These are phyloP conservation scores for Fonsecaea nubica DNA, from an alignment of 2,329 filamentous ascomycete genomes.

Conservation along the genomic window DNA sequence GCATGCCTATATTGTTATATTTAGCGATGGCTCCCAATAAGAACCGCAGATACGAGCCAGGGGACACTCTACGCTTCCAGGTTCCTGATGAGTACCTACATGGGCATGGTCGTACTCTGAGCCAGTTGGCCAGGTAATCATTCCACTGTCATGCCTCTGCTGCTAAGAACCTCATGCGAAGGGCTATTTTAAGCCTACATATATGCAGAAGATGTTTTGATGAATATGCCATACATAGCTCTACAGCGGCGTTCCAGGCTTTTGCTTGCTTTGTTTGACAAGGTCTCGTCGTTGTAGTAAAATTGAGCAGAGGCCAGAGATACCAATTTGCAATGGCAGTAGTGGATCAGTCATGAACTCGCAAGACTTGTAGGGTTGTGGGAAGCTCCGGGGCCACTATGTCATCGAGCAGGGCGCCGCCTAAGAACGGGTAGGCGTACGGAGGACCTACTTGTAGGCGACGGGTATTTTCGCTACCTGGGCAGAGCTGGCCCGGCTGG, in stretches of 20 bases:
- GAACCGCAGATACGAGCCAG: background rate
- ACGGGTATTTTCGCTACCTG: constrained; percentile 3
- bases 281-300: background rate
- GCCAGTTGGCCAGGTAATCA: background rate
- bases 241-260: background rate
- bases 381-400: background rate
- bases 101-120: background rate
- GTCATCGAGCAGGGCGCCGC: constrained; percentile 4
- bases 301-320: background rate
- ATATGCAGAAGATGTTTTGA: too few species aligned
- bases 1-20: background rate
- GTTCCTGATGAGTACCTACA: background rate
- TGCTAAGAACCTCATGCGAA: background rate
- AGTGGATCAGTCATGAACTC: background rate
- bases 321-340: background rate
- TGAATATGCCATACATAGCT: background rate
- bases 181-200: too few species aligned
- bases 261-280: background rate
- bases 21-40: background rate
- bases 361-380: background rate
- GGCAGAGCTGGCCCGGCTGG: too few species aligned
- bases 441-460: background rate
- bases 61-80: background rate
- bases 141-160: background rate
- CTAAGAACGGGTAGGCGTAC: background rate